Conservation (phyloP, 805 yeast genomes). For the Monosporozyma servazzii region DNA sequence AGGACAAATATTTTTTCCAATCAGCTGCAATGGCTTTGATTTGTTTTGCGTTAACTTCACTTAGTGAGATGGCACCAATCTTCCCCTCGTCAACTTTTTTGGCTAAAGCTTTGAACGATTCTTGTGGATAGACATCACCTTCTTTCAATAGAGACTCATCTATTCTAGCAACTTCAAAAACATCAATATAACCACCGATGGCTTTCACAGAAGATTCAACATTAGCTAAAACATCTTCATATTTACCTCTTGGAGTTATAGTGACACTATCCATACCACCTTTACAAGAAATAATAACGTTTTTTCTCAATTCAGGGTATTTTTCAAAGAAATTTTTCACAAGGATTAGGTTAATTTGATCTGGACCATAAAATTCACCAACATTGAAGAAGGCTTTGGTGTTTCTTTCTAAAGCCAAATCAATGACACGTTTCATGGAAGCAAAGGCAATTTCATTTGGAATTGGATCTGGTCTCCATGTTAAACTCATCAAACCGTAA, state of each 20-base stretch:
- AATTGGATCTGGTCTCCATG: slow-evolving; percentile 55
- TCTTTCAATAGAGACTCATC: slow-evolving; percentile 32
- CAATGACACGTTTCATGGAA: slow-evolving; percentile 44
- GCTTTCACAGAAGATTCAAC: slow-evolving; percentile 36
- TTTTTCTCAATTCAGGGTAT: slow-evolving; percentile 45
- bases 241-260: slow-evolving; percentile 41
- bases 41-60: slow-evolving; percentile 60
- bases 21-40: slow-evolving; percentile 49
- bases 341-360: slow-evolving; percentile 44
- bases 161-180: slow-evolving; percentile 68
- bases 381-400: slow-evolving; percentile 50
- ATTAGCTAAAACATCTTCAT: slow-evolving; percentile 38
- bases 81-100: slow-evolving; percentile 54
- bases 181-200: slow-evolving; percentile 43
- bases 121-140: slow-evolving; percentile 35
- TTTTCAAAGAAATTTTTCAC: slow-evolving; percentile 48
- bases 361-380: slow-evolving; percentile 70
- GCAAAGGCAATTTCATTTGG: slow-evolving; percentile 46
- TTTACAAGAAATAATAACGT: slow-evolving; percentile 57
- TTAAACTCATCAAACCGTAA: slow-evolving; percentile 74
- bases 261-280: slow-evolving; percentile 43
- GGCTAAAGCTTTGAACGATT: slow-evolving; percentile 46
- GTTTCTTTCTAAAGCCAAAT: slow-evolving; percentile 25
- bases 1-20: slow-evolving; percentile 43
- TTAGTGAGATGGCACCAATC: slow-evolving; percentile 62